Conservation (phyloP, 202 grass and related monocot genomes). For the Elaeis oleifera region DNA sequence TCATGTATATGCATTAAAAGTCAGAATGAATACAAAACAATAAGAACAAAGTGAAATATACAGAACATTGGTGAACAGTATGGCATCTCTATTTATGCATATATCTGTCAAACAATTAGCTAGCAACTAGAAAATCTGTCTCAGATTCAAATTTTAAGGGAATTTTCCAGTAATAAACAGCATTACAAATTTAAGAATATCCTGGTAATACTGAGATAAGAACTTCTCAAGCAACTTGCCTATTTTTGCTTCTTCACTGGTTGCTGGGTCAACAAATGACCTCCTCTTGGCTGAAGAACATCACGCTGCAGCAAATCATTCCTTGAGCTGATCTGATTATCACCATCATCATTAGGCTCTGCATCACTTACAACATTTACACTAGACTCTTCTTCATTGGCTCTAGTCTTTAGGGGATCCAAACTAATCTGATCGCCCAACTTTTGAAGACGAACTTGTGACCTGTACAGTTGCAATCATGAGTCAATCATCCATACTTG, state of each 20-base stretch:
- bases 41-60: too few species aligned
- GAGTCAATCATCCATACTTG: conserved; percentile 13
- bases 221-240: conserved; percentile 28
- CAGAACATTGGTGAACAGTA: too few species aligned
- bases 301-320: conserved; percentile 36
- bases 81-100: too few species aligned
- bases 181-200: too few species aligned
- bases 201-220: background rate
- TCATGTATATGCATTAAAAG: too few species aligned
- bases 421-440: conserved; percentile 55
- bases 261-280: conserved; percentile 27
- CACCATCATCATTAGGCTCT: conserved; percentile 37
- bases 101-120: too few species aligned
- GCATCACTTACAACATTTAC: conserved; percentile 41
- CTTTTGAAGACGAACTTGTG: conserved; percentile 57
- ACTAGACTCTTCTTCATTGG: conserved; percentile 49
- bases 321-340: conserved; percentile 42
- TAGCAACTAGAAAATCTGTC: too few species aligned
- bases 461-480: conserved; percentile 28
- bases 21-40: too few species aligned
- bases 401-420: conserved; percentile 39
- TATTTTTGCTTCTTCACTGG: conserved; percentile 48
- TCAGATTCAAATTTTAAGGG: too few species aligned
- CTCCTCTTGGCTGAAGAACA: conserved; percentile 43
- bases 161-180: too few species aligned